A percentile compares a stretch with the other conserved stretches of the same genome.
Conservation (phyloP, 164 flowering plant species). For the Warburgia ugandensis region DNA sequence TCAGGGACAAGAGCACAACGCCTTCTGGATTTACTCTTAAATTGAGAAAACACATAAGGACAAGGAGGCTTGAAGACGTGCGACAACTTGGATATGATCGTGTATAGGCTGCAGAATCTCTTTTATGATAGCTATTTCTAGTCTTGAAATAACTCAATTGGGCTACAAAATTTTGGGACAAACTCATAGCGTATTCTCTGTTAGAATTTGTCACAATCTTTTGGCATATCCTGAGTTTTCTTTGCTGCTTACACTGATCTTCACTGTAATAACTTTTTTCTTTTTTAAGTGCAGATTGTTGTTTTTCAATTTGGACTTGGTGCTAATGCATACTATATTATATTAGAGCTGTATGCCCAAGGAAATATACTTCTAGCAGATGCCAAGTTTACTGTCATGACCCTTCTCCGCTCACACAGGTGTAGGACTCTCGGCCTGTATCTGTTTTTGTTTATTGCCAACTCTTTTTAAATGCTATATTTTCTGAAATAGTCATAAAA, state of each 20-base stretch:
- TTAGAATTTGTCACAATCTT: neutral
- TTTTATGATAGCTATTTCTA: neutral
- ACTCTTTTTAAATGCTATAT: too few species aligned
- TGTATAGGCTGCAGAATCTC: conserved; percentile 29
- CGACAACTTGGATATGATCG: conserved; percentile 98
- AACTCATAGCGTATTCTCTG: neutral
- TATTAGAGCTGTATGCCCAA: conserved; percentile 93
- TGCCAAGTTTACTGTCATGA: conserved; percentile 74
- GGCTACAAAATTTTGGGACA: neutral
- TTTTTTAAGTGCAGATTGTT: conserved; percentile 45
- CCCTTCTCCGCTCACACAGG: conserved; percentile 97
- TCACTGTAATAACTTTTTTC: neutral
- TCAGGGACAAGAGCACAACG: conserved; percentile 86
- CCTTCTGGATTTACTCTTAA: conserved; percentile 97
- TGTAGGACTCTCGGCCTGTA: conserved; percentile 13
- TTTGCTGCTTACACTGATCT: neutral
- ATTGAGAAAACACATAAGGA: conserved; percentile 89
- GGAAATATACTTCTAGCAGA: conserved; percentile 89
- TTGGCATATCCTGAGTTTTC: neutral
- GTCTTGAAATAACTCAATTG: neutral
- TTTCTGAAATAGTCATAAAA: too few species aligned
- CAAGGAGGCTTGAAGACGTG: conserved; percentile 93
- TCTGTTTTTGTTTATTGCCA: too few species aligned
- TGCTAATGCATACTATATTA: conserved; percentile 75
- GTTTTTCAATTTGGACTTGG: conserved; percentile 93